phyloP scores from a whole-genome alignment of 2,329 filamentous ascomycete species.

The Fusarium transvaalense region DNA sequence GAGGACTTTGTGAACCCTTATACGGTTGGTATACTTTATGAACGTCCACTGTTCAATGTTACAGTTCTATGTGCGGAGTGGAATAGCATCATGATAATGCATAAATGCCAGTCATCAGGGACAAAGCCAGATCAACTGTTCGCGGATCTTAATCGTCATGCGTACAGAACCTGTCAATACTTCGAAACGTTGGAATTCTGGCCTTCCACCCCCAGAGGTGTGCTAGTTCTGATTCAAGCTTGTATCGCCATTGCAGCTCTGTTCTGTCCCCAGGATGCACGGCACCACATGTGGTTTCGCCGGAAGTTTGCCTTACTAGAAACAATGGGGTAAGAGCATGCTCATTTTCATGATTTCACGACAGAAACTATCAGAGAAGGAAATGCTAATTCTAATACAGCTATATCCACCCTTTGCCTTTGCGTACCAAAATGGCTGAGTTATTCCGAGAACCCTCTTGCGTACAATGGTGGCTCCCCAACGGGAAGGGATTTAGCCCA shows the following conservation, averaged over 20 bases:
- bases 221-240: slow-evolving; percentile 79
- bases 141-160: slow-evolving; percentile 69
- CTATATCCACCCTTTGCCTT: slow-evolving; percentile 82
- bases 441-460: slow-evolving; percentile 79
- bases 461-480: slow-evolving; percentile 88
- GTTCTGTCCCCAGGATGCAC: slow-evolving; percentile 81
- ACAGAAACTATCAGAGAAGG: neutral
- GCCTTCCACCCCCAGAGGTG: slow-evolving; percentile 76
- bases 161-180: slow-evolving; percentile 79
- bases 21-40: slow-evolving; percentile 75
- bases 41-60: slow-evolving; percentile 76
- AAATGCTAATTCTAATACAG: slow-evolving; percentile 60
- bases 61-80: slow-evolving; percentile 83
- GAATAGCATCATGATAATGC: slow-evolving; percentile 83
- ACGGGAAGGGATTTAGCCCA: slow-evolving; percentile 79
- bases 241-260: slow-evolving; percentile 80
- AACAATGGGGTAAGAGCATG: slow-evolving; percentile 74
- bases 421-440: slow-evolving; percentile 80
- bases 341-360: neutral
- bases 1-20: slow-evolving; percentile 82
- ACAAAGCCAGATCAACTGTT: slow-evolving; percentile 64
- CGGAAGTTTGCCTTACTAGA: slow-evolving; percentile 84
- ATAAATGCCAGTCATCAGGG: slow-evolving; percentile 77
- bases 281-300: slow-evolving; percentile 82
- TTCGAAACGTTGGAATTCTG: slow-evolving; percentile 83